These are phyloP conservation scores for Pseudozyma hubeiensis DNA, from an alignment of 1,284 basidiomycete genomes.

Conservation along the genomic window DNA sequence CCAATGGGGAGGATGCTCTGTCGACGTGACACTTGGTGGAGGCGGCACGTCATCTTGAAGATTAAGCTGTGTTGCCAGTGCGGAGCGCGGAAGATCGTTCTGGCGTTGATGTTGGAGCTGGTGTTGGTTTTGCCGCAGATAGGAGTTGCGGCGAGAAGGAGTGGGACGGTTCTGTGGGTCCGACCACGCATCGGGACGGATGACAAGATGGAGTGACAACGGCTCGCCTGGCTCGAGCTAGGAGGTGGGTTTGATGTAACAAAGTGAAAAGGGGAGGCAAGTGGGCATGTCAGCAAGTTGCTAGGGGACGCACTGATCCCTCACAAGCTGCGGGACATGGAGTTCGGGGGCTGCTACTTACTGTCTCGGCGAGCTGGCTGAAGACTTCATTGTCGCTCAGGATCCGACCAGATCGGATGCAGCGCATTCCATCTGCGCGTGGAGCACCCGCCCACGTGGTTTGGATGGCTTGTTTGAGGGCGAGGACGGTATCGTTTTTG, in stretches of 20 bases:
- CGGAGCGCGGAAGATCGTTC: conserved; percentile 18
- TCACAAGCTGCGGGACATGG: too few relatives aligned
- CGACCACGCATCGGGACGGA: conserved; percentile 63
- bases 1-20: background rate
- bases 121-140: conserved; percentile 36
- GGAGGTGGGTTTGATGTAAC: conserved; percentile 1
- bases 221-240: conserved; percentile 40
- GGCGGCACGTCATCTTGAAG: conserved; percentile 15
- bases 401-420: conserved; percentile 56
- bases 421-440: conserved; percentile 56
- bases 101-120: conserved; percentile 13
- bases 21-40: conserved; percentile 8
- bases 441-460: conserved; percentile 50
- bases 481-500: conserved; percentile 16
- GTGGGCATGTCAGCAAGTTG: conserved; percentile 1
- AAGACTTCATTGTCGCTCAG: conserved; percentile 44
- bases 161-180: conserved; percentile 52
- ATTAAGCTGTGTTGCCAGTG: conserved; percentile 9
- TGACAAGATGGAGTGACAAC: conserved; percentile 60
- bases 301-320: too few relatives aligned
- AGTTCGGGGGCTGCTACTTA: conserved; percentile 12
- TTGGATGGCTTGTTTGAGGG: conserved; percentile 53
- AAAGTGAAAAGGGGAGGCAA: background rate
- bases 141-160: conserved; percentile 43
- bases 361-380: conserved; percentile 19